A percentile compares a stretch with the other conserved stretches of the same genome.
These are phyloP conservation scores for Globisporangium yorkense DNA, from an alignment of 352 stramenopile species.

Conservation along the genomic window DNA sequence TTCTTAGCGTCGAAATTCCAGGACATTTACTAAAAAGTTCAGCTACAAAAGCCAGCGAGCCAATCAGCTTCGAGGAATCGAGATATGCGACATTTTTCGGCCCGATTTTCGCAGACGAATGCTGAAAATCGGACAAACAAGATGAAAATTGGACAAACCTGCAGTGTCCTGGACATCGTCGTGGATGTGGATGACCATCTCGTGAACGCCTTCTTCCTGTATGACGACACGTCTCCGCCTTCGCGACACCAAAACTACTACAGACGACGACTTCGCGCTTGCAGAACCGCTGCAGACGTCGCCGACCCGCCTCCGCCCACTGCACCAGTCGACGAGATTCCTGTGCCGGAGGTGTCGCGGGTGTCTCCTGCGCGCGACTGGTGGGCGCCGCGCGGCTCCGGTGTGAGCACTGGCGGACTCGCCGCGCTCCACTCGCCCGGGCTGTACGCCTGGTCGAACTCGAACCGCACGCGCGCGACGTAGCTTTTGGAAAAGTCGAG, in stretches of 20 bases:
- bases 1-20: not conserved
- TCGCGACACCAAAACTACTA: not conserved
- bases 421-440: conserved; percentile 55
- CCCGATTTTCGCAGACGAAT: too few species aligned
- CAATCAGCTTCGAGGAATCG: not conserved
- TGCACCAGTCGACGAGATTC: not conserved
- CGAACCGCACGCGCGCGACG: conserved; percentile 64
- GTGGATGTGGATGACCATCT: too few species aligned
- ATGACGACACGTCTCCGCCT: too few species aligned
- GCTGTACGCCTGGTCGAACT: conserved; percentile 39
- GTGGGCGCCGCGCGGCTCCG: conserved; percentile 16
- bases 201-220: too few species aligned
- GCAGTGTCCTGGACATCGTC: too few species aligned
- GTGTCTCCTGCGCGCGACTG: conserved; percentile 16
- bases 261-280: not conserved
- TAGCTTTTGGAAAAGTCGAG: conserved; percentile 74
- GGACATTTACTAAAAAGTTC: too few species aligned
- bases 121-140: too few species aligned
- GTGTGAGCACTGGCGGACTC: conserved; percentile 41
- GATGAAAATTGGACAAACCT: too few species aligned
- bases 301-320: not conserved
- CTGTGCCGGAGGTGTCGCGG: not conserved
- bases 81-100: too few species aligned
- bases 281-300: not conserved
- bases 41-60: too few species aligned